Base-by-base conservation (phyloP, 1,284 basidiomycete genomes). In the Pseudozyma tsukubaensis region DNA sequence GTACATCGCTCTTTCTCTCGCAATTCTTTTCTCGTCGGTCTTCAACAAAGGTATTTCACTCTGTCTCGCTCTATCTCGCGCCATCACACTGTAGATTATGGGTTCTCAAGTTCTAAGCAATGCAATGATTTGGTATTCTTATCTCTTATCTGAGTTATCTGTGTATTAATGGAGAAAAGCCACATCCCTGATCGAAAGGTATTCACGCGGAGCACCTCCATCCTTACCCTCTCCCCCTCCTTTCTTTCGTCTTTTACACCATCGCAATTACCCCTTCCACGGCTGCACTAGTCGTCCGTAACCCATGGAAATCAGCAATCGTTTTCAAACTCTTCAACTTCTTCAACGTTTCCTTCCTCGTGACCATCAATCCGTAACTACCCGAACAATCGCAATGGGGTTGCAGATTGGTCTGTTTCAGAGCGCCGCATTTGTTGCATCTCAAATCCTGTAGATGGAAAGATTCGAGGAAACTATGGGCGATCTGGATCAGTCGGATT, bases 401-500 rank as follows among this genome's bases (percentile, higher is more conserved):
- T 13, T 92, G 91, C 35, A 97, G 88, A 81, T 94, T 95, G 79
- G 94, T 91, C 57, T 91, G 89, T 77, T 92, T 92, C 66, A 96
- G 89, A 85, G 94, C 92, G 79, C 92, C 90, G 87, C 97, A 99
- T 79, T 92, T 94, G 19, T 87, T 86, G 85, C 97, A 99, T 10
- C 84, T 67, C 14, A 86, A 59, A 84, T 99, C 97, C 85, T 98
- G 95, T 74, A 96, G 91, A 39, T 92, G 89, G 82, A 92, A 95
- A 40, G 89, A 87, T 34, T 90, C 88, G 81, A 96, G 90, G 49
- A 93, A 87, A 24, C 88, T 86, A 50, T 90, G 88, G 29, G 95
- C 89, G 81, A 91, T 87, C 60, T 92, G 90, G 68, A 99, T 90
- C 68, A 99, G 87, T 55, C 91, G 89, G 80, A 92, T 90, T 86